Conservation (phyloP, 257 asterid species). For the Capsicum chinense region DNA sequence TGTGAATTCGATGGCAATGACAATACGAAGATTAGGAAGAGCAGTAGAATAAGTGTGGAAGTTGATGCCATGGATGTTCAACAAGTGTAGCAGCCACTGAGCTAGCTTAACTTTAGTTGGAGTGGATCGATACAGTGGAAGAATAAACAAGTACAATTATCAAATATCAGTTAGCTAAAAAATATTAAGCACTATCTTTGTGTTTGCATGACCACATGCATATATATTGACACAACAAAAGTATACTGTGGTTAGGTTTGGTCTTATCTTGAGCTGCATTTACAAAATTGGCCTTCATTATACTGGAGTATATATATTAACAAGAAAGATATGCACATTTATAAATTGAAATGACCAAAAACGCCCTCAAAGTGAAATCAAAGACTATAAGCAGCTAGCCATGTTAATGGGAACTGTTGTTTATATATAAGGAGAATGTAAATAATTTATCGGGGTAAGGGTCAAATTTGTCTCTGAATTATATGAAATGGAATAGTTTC, state of each 20-base stretch:
- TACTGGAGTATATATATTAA: not conserved
- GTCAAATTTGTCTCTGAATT: not conserved
- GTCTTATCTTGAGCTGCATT: constrained; percentile 8
- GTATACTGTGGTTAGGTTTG: not conserved
- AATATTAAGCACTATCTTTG: constrained; percentile 11
- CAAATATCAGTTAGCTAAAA: not conserved
- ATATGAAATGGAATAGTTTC: not conserved
- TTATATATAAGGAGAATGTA: not conserved
- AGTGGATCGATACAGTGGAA: not conserved
- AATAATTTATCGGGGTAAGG: not conserved
- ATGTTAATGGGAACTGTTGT: too few relatives aligned
- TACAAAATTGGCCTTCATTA: not conserved
- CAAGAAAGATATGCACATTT: too few relatives aligned
- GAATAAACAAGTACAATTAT: not conserved
- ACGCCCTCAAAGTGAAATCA: too few relatives aligned
- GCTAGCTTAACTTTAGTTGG: not conserved
- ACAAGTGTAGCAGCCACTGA: not conserved
- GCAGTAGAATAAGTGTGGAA: not conserved
- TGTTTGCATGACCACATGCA: constrained; percentile 23
- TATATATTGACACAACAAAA: not conserved
- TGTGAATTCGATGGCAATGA: not conserved
- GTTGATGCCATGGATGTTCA: not conserved
- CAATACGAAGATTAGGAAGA: not conserved
- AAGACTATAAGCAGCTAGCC: too few relatives aligned
- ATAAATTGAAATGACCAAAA: too few relatives aligned